Conservation (phyloP, 768 basidiomycete species). For the Termitomyces sp. region DNA sequence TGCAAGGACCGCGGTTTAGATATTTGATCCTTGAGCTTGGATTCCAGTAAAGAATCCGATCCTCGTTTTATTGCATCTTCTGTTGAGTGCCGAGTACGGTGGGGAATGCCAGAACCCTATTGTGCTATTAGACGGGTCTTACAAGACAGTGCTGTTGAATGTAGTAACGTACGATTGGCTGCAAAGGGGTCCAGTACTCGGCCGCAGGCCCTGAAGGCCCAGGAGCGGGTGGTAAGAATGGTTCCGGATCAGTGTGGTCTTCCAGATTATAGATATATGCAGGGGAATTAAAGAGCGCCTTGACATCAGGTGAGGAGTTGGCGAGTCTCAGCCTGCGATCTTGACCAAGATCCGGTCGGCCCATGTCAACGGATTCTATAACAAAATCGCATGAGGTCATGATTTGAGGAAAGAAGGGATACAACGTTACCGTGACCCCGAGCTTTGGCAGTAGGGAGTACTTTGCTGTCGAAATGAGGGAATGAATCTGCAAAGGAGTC, state of each 20-base stretch:
- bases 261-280: slow-evolving; percentile 81
- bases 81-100: slow-evolving; percentile 56
- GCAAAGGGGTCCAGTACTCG: slow-evolving; percentile 77
- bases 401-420: not conserved
- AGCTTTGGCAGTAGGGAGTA: slow-evolving; percentile 74
- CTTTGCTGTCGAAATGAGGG: slow-evolving; percentile 94
- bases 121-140: not conserved
- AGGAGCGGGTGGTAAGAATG: slow-evolving; percentile 45
- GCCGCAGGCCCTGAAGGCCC: slow-evolving; percentile 34
- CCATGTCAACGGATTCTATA: slow-evolving; percentile 74
- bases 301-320: slow-evolving; percentile 91
- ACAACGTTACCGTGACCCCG: slow-evolving; percentile 53
- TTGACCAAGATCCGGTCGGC: slow-evolving; percentile 66
- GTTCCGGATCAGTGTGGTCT: slow-evolving; percentile 62
- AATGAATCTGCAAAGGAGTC: slow-evolving; percentile 96
- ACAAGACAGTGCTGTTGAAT: slow-evolving; percentile 11
- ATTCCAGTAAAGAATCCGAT: slow-evolving; percentile 79
- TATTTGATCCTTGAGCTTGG: slow-evolving; percentile 76
- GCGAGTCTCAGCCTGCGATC: slow-evolving; percentile 78
- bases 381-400: not conserved
- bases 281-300: slow-evolving; percentile 88
- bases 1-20: slow-evolving; percentile 78
- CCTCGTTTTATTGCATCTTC: slow-evolving; percentile 81
- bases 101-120: slow-evolving; percentile 67
- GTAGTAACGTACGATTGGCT: slow-evolving; percentile 60